Evolutionary conservation across 371 early-diverging fungal genomes (phyloP).

Genomic region (Sporodiniella umbellata): DNA sequence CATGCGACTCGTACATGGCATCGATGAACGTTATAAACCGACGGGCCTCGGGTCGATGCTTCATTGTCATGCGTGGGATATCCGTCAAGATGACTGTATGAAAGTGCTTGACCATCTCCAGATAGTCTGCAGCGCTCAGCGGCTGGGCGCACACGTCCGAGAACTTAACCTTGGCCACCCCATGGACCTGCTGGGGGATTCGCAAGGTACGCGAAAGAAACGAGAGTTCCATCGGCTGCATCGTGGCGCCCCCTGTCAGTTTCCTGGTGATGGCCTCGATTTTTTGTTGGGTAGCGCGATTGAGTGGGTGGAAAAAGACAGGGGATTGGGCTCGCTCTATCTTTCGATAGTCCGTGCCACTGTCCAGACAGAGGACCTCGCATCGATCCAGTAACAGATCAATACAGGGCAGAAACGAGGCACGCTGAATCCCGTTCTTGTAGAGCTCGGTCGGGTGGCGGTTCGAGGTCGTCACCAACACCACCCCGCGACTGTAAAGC

Average conservation of each 20-base stretch:
- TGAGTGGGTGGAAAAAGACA: constrained; percentile 63
- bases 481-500: constrained; percentile 83
- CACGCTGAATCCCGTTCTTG: constrained; percentile 92
- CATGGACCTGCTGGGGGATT: constrained; percentile 61
- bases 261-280: constrained; percentile 36
- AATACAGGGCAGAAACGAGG: constrained; percentile 89
- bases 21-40: constrained; percentile 94
- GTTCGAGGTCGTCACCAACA: constrained; percentile 90
- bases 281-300: constrained; percentile 38
- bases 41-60: constrained; percentile 83
- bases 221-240: constrained; percentile 45
- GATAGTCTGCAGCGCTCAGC: constrained; percentile 87
- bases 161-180: constrained; percentile 79
- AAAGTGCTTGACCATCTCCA: constrained; percentile 72
- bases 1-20: constrained; percentile 80
- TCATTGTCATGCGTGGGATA: constrained; percentile 82
- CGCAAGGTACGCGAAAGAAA: constrained; percentile 75
- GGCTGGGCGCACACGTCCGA: constrained; percentile 80
- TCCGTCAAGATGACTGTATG: constrained; percentile 77
- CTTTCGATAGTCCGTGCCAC: constrained; percentile 87
- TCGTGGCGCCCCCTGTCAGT: constrained; percentile 27
- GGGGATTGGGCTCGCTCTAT: constrained; percentile 54
- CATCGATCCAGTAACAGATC: constrained; percentile 80
- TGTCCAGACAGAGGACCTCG: constrained; percentile 77
- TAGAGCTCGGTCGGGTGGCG: constrained; percentile 93